Percentiles rank a stretch among this genome's conserved stretches.
Evolutionary conservation across 352 stramenopile genomes (phyloP).

Genomic region (Pythium insidiosum): DNA sequence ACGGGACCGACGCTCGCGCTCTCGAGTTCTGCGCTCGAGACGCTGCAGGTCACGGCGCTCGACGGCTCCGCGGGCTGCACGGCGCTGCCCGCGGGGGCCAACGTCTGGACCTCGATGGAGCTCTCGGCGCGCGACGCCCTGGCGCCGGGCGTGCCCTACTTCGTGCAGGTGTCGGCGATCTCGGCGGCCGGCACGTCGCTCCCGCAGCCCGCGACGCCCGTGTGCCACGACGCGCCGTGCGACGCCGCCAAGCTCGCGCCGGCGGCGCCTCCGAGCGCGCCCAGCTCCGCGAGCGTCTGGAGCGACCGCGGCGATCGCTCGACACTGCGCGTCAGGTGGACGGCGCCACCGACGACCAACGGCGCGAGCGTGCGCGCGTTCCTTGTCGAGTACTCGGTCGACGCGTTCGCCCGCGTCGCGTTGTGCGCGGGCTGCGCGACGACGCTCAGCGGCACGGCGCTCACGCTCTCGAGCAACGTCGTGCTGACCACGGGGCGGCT

Average conservation of each 20-base stretch:
- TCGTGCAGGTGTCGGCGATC: constrained; percentile 82
- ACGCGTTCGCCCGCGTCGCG: constrained; percentile 26
- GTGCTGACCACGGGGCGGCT: constrained; percentile 27
- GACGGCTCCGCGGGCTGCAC: constrained; percentile 57
- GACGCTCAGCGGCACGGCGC: constrained; percentile 26
- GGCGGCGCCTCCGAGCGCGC: constrained; percentile 59
- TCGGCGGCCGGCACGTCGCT: constrained; percentile 81
- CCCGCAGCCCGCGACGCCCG: constrained; percentile 25
- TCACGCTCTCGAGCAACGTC: constrained; percentile 31
- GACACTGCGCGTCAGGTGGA: constrained; percentile 84
- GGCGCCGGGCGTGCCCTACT: constrained; percentile 79
- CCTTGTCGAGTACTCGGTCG: constrained; percentile 80
- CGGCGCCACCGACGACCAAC: constrained; percentile 45
- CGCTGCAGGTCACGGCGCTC: constrained; percentile 32
- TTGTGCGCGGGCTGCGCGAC: constrained; percentile 47
- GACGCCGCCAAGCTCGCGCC: constrained; percentile 27
- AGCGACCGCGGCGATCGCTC: constrained; percentile 72
- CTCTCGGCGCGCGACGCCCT: constrained; percentile 82
- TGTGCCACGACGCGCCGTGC: constrained; percentile 49
- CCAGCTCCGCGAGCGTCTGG: constrained; percentile 68
- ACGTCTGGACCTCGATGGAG: constrained; percentile 56
- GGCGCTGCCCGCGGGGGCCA: constrained; percentile 32
- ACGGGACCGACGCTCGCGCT: constrained; percentile 56
- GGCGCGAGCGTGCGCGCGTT: constrained; percentile 65
- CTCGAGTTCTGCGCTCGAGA: constrained; percentile 18